Base-by-base conservation (phyloP, 139 green algal species). In the Raphidocelis subcapitata region DNA sequence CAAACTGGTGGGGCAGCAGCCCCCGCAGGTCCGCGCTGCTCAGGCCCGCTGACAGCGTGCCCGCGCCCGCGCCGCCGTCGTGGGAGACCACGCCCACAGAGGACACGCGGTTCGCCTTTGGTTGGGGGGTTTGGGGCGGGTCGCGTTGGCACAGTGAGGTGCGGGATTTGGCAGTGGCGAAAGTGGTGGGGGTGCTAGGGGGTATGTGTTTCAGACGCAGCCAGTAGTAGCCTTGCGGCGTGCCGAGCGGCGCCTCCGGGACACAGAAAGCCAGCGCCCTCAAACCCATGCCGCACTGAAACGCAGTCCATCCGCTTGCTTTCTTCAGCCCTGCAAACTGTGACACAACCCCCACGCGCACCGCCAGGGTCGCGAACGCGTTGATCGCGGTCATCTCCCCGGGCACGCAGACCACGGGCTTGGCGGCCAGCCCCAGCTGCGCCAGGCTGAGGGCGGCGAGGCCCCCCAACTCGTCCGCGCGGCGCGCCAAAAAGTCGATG, bases 1-100 rank as follows among this genome's bases (percentile, higher is more conserved):
- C 65, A 64, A 89, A 86, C 65, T 86, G 76, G 26, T 84, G 64
- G 24, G 68, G 72, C 33, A 76, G 55, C 21, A 89, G 64, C 5
- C 73, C 55, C 14, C 72, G 46, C 15, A 89, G 64, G 72, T 86
- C 83, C 12, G 73, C 80, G 51, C 59, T 69, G 51, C 62, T 80
- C 37, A 89, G 56, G 76, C 77, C 84, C 14, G 44, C 83, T n/a
- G 80, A 65, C 16, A 89, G 47, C 8, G 21, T n/a, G n/a, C n/a
- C n/a, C n/a, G n/a, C 21, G 10, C 69, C 69, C 8, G 74, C 79
- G 5, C 62, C 73, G 35, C 55, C 57, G 16, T 47, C 32, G 20
- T 82, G 66, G 61, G 82, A 74, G 35, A 88, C 63, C 28, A 88
- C 70, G 47, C 72, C 79, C 16, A 86, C 75, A 20, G 67, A 74